Conservation (phyloP, 352 stramenopile genomes). For the Phytopythium kandeliae region DNA sequence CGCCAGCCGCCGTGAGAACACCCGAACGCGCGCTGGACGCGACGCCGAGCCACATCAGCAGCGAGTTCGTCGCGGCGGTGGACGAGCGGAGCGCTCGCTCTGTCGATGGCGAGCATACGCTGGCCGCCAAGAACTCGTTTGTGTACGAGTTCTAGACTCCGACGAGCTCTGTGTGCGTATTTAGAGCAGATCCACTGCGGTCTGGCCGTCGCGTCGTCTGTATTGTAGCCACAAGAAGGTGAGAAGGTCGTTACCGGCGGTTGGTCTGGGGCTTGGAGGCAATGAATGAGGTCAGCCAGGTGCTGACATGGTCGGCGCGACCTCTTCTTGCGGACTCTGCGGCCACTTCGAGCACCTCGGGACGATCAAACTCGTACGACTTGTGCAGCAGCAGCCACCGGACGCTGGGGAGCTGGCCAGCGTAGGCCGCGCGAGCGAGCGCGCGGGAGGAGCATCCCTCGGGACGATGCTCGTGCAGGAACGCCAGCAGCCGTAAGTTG, state of each 20-base stretch:
- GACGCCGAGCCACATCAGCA: conserved; percentile 26
- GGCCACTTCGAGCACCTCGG: conserved; percentile 11
- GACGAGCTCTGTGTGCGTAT: background rate
- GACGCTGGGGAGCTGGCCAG: conserved; percentile 26
- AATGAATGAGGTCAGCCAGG: conserved; percentile 14
- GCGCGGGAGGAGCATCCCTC: conserved; percentile 22
- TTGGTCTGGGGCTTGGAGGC: conserved; percentile 4
- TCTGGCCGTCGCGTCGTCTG: background rate
- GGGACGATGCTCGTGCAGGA: conserved; percentile 15
- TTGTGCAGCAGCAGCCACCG: conserved; percentile 22
- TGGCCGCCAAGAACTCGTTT: conserved; percentile 30
- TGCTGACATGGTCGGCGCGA: conserved; percentile 23
- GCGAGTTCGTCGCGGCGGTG: conserved; percentile 27
- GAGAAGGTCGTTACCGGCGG: background rate
- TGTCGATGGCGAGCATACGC: conserved; percentile 9
- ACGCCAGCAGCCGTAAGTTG: conserved; percentile 27
- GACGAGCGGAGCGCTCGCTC: conserved; percentile 9
- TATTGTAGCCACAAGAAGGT: background rate
- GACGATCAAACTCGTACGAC: conserved; percentile 15
- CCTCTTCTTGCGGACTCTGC: conserved; percentile 17
- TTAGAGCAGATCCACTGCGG: background rate
- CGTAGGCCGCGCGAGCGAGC: conserved; percentile 21
- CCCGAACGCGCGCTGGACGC: conserved; percentile 17
- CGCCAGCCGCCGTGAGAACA: background rate
- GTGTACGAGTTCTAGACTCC: conserved; percentile 33